Base-by-base conservation (phyloP, 192 early-diverging fungal species). In the Dimargaris verticillata region DNA sequence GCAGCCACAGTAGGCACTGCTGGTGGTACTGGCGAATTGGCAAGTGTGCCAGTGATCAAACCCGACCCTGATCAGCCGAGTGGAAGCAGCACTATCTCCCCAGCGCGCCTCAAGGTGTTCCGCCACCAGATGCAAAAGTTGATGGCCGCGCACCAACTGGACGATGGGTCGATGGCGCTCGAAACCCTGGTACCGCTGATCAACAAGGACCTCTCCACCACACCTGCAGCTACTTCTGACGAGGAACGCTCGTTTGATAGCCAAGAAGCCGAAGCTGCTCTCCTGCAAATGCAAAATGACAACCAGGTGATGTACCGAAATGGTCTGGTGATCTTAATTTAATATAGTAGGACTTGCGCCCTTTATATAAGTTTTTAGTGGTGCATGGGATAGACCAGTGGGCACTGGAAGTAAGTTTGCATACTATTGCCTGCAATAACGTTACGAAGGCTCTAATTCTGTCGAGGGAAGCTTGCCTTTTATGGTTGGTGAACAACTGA, bases 221-320 rank as follows among this genome's bases (percentile, higher is more conserved):
- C n/a, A n/a, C n/a, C n/a, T n/a, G 51, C 64, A 5, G 43, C 65
- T 18, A 63, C 66, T 28, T 14, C 12, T 25, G 55, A 58, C 38
- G 29, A 58, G 2, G 9, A 14, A 28, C 28, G 55, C 1, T 63
- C 64, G 20, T 88, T 86, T 62, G 72, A 74, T 22, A 55, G 70
- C 3, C 60, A 61, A 48, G 85, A 88, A 74, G 77, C 78, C 3
- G 74, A 80, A 26, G 68, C 68, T 1, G 82, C 80, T 17, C 68
- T 88, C 60, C 64, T 70, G 29, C 68, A 64, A 44, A 78, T 88
- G 87, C 69, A 75, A 57, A 63, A 66, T 15, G 77, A 71, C 26
- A 88, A 88, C 68, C 77, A 84, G 44, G 68, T 88, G 28, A 87
- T 86, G 83, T 87, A 80, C 67, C 78, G 76, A 38, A 79, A 79